Evolutionary conservation across 306 rosid genomes (phyloP), one percentile per base, ranked within the genome.

Genomic region (Nissolia schottii): DNA sequence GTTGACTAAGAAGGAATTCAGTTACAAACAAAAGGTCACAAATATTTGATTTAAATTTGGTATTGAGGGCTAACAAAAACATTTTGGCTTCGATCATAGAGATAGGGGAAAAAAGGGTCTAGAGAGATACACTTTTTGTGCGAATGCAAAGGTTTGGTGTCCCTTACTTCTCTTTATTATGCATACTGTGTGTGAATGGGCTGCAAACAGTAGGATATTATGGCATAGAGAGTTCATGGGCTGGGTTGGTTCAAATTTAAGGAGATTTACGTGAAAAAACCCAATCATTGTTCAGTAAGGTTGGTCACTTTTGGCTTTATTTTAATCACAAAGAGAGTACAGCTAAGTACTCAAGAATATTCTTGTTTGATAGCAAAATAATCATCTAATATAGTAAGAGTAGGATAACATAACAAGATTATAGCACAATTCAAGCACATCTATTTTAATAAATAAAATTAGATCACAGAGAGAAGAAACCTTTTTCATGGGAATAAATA

Each of bases 401-500:
- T 61, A 15, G 28, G 22, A 61, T 10, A 22, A 23, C 14, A 27
- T 28, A 60, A 58, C n/a, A 1, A 58, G 43, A 40, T 40, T 56
- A 25, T 38, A 70, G 55, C 37, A 54, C 19, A 54, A 37, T 37
- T 70, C 55, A 70, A 25, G 75, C 74, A 68, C 38, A 69, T 24
- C 75, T 55, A 55, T 34, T 35, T 6, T 57, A 71, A 46, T 32
- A 61, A 48, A 34, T 14, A 18, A 23, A 61, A 73, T 62, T 49
- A 61, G 62, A 61, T 51, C 70, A 48, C 49, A 24, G 38, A 22
- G 70, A 60, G 62, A 60, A 60, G 62, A 60, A 73, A 34, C 61
- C 61, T 73, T 61, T 0, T 2, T 60, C 22, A 55, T 73, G 71
- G 0, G 15, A 74, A 62, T 71, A 58, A 64, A 6, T 2, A 20